Percentiles rank a stretch among this genome's conserved stretches.
phyloP scores from a whole-genome alignment of 192 early-diverging fungal genomes.

The Chytriomyces confervae region DNA sequence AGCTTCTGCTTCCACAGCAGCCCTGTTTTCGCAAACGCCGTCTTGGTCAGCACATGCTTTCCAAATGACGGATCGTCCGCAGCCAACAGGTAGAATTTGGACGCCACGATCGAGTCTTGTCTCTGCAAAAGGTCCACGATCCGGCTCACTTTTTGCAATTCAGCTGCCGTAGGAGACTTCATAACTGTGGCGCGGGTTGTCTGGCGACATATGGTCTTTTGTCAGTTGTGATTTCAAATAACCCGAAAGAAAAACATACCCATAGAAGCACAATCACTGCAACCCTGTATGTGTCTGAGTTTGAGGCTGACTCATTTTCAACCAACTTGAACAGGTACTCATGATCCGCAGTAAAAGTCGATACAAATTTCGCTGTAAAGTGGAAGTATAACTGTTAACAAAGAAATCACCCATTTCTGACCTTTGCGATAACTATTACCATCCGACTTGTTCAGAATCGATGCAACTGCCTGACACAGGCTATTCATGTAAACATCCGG shows the following conservation, averaged over 20 bases:
- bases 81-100: conserved; percentile 24
- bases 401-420: background rate
- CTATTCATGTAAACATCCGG: conserved; percentile 5
- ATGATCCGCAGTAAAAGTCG: background rate
- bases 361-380: background rate
- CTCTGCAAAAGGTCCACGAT: conserved; percentile 4
- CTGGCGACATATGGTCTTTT: background rate
- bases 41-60: conserved; percentile 63
- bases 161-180: conserved; percentile 5
- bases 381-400: background rate
- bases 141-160: conserved; percentile 17
- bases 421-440: background rate
- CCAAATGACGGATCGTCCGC: conserved; percentile 35
- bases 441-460: conserved; percentile 32
- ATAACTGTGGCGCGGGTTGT: conserved; percentile 25
- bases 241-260: background rate
- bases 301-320: background rate
- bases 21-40: conserved; percentile 68
- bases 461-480: conserved; percentile 12
- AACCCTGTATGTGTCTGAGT: background rate
- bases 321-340: conserved; percentile 18
- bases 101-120: background rate
- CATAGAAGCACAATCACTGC: conserved; percentile 2
- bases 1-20: conserved; percentile 85
- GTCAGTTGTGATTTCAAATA: background rate